These are phyloP conservation scores for Teratosphaeriaceae sp. DNA, from an alignment of 2,329 filamentous ascomycete genomes.

Conservation along the genomic window DNA sequence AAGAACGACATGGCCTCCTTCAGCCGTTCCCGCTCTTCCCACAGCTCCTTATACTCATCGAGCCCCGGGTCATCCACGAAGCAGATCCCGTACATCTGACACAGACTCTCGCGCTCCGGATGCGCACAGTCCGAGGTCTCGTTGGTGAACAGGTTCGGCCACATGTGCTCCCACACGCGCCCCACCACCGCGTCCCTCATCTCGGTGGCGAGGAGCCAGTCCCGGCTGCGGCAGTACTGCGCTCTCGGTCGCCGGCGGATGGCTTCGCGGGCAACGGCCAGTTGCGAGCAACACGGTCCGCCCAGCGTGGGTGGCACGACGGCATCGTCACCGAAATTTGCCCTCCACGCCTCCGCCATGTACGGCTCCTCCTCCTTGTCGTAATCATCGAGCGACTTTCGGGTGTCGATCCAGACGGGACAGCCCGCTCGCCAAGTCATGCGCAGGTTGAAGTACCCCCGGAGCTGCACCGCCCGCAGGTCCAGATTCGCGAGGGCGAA, in stretches of 20 bases:
- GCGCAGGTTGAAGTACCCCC: slow-evolving; percentile 16
- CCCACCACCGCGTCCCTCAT: slow-evolving; percentile 14
- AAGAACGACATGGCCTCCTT: slow-evolving; percentile 11
- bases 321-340: slow-evolving; percentile 13
- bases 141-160: slow-evolving; percentile 15
- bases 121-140: slow-evolving; percentile 11
- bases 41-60: slow-evolving; percentile 13
- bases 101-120: slow-evolving; percentile 10
- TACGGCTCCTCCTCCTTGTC: slow-evolving; percentile 15
- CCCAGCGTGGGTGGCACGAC: slow-evolving; percentile 14
- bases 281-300: slow-evolving; percentile 18
- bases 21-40: slow-evolving; percentile 13
- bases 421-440: slow-evolving; percentile 17
- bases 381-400: slow-evolving; percentile 10
- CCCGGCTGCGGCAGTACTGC: slow-evolving; percentile 12
- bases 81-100: slow-evolving; percentile 15
- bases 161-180: slow-evolving; percentile 18
- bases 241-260: slow-evolving; percentile 9
- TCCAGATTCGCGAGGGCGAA: slow-evolving; percentile 14
- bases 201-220: slow-evolving; percentile 10
- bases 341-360: slow-evolving; percentile 12
- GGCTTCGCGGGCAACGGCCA: slow-evolving; percentile 12
- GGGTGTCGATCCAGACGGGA: slow-evolving; percentile 16
- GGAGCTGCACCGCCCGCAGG: slow-evolving; percentile 11
- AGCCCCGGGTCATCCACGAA: slow-evolving; percentile 9